phyloP scores from a whole-genome alignment of 169 alveolate species.

The Eimeria nieschulzi region DNA sequence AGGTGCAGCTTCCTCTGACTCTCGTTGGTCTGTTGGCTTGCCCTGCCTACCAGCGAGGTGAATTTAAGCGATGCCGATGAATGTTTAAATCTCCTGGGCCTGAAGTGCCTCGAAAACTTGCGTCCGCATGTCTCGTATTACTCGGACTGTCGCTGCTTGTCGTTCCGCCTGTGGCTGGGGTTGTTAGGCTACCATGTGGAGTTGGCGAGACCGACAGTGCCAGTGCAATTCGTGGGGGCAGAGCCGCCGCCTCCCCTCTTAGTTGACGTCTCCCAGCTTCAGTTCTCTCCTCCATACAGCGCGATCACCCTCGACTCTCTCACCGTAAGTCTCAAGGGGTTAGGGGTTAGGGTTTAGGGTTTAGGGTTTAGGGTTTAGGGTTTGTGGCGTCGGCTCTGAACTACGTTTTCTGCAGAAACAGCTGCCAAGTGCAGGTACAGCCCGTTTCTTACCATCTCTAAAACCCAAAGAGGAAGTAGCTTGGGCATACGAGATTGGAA shows the following conservation, averaged over 20 bases:
- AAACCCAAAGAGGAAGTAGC: constrained; percentile 84
- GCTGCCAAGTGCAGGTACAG: constrained; percentile 86
- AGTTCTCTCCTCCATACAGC: constrained; percentile 84
- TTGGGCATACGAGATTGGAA: constrained; percentile 87
- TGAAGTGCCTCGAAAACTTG: background rate
- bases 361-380: background rate
- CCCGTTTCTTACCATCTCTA: constrained; percentile 83
- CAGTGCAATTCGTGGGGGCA: constrained; percentile 86
- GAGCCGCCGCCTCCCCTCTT: constrained; percentile 88
- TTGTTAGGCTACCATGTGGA: constrained; percentile 86
- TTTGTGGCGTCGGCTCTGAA: background rate
- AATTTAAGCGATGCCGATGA: background rate
- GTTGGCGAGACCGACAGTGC: constrained; percentile 84
- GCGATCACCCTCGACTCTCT: constrained; percentile 84
- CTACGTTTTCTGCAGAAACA: constrained; percentile 63
- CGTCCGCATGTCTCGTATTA: no score
- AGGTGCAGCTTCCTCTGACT: constrained; percentile 84
- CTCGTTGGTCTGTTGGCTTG: constrained; percentile 88
- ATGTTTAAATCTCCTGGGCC: background rate
- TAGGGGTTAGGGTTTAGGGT: background rate
- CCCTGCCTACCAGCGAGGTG: constrained; percentile 88
- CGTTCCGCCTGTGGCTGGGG: background rate
- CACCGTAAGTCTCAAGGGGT: background rate
- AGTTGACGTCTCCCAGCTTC: constrained; percentile 86
- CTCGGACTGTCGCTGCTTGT: background rate